Conservation (phyloP, 2,329 filamentous ascomycete species). For the Paecilomyces fulvus region DNA sequence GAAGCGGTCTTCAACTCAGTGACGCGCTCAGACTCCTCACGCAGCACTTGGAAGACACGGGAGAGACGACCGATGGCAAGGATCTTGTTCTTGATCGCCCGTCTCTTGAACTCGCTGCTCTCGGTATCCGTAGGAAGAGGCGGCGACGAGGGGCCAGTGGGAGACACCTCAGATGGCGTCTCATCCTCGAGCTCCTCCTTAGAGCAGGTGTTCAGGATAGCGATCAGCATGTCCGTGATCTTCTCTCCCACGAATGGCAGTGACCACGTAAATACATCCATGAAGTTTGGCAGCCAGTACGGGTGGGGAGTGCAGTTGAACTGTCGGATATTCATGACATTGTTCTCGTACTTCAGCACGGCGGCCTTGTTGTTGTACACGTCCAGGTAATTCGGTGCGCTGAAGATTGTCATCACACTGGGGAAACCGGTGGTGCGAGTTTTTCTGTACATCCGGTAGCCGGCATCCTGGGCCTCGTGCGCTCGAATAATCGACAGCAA, state of each 20-base stretch:
- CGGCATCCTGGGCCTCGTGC: slow-evolving; percentile 96
- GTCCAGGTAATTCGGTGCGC: slow-evolving; percentile 95
- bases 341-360: slow-evolving; percentile 98
- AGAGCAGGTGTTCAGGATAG: slow-evolving; percentile 96
- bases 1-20: slow-evolving; percentile 96
- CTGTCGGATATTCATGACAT: slow-evolving; percentile 99
- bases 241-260: slow-evolving; percentile 97
- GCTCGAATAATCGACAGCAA: slow-evolving; percentile 93
- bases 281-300: slow-evolving; percentile 99
- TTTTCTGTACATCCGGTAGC: slow-evolving; percentile 98
- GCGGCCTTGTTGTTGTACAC: slow-evolving; percentile 99
- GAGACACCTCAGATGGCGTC: slow-evolving; percentile 62
- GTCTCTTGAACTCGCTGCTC: slow-evolving; percentile 85
- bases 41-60: slow-evolving; percentile 94
- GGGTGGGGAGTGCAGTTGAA: slow-evolving; percentile 99
- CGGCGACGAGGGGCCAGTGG: slow-evolving; percentile 65
- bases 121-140: slow-evolving; percentile 67
- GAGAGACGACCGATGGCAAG: slow-evolving; percentile 93
- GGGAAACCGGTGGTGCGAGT: slow-evolving; percentile 96
- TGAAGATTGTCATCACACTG: slow-evolving; percentile 99
- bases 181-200: slow-evolving; percentile 95
- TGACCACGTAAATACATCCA: slow-evolving; percentile 99
- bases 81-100: slow-evolving; percentile 99
- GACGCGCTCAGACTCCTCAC: slow-evolving; percentile 93
- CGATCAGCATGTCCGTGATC: slow-evolving; percentile 98